A percentile compares a stretch with the other conserved stretches of the same genome.
Evolutionary conservation across 2,329 filamentous ascomycete genomes (phyloP).

Genomic region (Thermothelomyces thermophilus): DNA sequence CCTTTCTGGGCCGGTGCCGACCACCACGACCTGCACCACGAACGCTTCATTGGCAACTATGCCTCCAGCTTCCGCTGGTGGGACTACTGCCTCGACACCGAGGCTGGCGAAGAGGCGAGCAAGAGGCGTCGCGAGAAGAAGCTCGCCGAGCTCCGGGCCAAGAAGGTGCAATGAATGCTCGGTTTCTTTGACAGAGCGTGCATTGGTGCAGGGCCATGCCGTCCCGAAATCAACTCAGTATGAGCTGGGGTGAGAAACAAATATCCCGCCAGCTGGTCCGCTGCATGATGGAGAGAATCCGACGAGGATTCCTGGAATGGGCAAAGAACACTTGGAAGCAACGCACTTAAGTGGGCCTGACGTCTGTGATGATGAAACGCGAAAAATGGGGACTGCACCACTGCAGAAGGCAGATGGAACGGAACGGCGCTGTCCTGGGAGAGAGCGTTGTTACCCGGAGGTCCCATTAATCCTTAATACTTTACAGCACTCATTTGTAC

Average conservation of each 20-base stretch:
- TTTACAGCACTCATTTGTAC: background rate
- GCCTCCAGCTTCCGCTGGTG: conserved; percentile 98
- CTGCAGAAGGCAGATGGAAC: background rate
- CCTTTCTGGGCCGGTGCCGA: conserved; percentile 97
- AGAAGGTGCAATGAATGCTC: conserved; percentile 59
- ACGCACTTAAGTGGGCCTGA: conserved; percentile 10
- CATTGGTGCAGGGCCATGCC: too few relatives aligned
- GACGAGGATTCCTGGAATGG: background rate
- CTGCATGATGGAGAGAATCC: background rate
- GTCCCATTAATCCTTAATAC: conserved; percentile 8
- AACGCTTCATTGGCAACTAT: conserved; percentile 98
- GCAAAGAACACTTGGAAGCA: too few relatives aligned
- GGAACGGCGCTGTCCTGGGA: conserved; percentile 1
- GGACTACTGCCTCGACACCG: conserved; percentile 91
- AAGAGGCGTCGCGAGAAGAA: conserved; percentile 78
- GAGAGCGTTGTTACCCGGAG: conserved; percentile 6
- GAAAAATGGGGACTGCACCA: background rate
- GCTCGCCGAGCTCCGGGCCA: conserved; percentile 55
- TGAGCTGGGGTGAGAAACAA: background rate
- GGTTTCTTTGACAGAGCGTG: too few relatives aligned
- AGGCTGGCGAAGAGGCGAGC: conserved; percentile 80
- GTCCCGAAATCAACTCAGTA: too few relatives aligned
- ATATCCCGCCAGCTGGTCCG: background rate
- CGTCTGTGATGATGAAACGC: conserved; percentile 18
- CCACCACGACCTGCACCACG: conserved; percentile 95